A percentile compares a stretch with the other conserved stretches of the same genome.
Conservation (phyloP, 1,284 basidiomycete genomes). For the Trametes sp. region DNA sequence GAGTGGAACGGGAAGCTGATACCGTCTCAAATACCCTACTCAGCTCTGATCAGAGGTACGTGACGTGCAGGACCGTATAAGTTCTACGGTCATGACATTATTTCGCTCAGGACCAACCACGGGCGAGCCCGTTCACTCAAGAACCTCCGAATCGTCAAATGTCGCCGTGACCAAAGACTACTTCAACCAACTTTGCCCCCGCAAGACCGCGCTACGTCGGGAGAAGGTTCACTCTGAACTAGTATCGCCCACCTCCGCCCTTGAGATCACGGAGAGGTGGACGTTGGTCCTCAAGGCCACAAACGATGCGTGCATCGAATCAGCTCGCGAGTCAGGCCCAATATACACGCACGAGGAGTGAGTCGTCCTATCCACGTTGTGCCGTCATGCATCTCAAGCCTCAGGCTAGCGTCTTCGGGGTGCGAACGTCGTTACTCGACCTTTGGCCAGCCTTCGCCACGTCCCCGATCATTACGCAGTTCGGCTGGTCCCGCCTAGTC, state of each 20-base stretch:
- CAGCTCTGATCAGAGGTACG: conserved; percentile 59
- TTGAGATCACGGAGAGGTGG: conserved; percentile 59
- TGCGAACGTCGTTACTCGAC: conserved; percentile 42
- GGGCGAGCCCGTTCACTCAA: conserved; percentile 44
- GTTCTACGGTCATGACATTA: not conserved
- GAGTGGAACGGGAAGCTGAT: conserved; percentile 48
- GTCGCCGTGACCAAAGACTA: conserved; percentile 44
- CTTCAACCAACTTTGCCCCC: conserved; percentile 49
- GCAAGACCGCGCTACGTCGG: conserved; percentile 34
- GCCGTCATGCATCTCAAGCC: not conserved
- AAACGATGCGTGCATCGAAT: conserved; percentile 39
- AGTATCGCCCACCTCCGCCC: conserved; percentile 1
- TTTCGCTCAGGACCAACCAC: conserved; percentile 45
- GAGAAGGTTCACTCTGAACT: conserved; percentile 19
- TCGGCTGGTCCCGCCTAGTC: conserved; percentile 52
- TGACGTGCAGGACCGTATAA: no score
- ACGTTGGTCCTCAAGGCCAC: conserved; percentile 55
- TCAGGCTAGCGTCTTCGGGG: conserved; percentile 44
- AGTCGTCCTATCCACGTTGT: conserved; percentile 2
- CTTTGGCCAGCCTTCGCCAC: conserved; percentile 46
- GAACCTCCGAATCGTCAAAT: conserved; percentile 42
- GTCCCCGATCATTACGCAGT: conserved; percentile 47
- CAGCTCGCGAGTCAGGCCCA: conserved; percentile 27
- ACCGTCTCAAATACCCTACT: conserved; percentile 64
- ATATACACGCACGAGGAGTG: conserved; percentile 58